A percentile compares a stretch with the other conserved stretches of the same genome.
Conservation (phyloP, 208 protist species). For the Leishmania turanica region DNA sequence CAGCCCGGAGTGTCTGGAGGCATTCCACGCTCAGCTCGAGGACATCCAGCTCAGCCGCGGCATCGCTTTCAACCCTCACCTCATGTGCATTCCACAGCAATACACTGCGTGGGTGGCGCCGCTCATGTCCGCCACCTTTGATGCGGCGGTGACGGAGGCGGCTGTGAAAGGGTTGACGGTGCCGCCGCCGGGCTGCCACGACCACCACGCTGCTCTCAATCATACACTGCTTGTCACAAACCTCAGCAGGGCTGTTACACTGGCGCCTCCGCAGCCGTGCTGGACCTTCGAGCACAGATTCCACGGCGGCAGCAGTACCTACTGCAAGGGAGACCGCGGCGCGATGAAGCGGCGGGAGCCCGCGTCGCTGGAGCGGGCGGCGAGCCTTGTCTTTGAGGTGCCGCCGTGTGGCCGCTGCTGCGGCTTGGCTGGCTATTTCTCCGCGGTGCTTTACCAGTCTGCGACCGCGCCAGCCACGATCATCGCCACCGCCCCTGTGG, state of each 20-base stretch:
- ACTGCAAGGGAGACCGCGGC: background rate
- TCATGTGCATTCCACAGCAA: slow-evolving; percentile 68
- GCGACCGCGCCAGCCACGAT: slow-evolving; percentile 18
- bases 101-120: slow-evolving; percentile 87
- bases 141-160: slow-evolving; percentile 57
- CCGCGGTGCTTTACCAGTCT: slow-evolving; percentile 54
- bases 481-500: slow-evolving; percentile 22
- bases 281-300: slow-evolving; percentile 81
- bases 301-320: background rate
- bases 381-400: slow-evolving; percentile 44
- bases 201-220: slow-evolving; percentile 61
- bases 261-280: slow-evolving; percentile 62
- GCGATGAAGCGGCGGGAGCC: background rate
- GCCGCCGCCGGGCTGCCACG: slow-evolving; percentile 37
- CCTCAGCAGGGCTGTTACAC: slow-evolving; percentile 46
- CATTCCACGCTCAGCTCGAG: slow-evolving; percentile 71
- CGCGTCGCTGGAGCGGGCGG: slow-evolving; percentile 36
- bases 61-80: slow-evolving; percentile 45
- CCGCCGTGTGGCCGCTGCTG: slow-evolving; percentile 48
- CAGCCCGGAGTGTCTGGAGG: slow-evolving; percentile 99
- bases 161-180: slow-evolving; percentile 71
- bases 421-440: slow-evolving; percentile 78
- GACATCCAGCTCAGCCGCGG: slow-evolving; percentile 38
- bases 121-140: slow-evolving; percentile 62
- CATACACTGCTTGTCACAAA: slow-evolving; percentile 83